Evolutionary conservation across 345 rosid species (phyloP), one percentile per base, ranked within the genome.

Genomic region (Durio zibethinus): DNA sequence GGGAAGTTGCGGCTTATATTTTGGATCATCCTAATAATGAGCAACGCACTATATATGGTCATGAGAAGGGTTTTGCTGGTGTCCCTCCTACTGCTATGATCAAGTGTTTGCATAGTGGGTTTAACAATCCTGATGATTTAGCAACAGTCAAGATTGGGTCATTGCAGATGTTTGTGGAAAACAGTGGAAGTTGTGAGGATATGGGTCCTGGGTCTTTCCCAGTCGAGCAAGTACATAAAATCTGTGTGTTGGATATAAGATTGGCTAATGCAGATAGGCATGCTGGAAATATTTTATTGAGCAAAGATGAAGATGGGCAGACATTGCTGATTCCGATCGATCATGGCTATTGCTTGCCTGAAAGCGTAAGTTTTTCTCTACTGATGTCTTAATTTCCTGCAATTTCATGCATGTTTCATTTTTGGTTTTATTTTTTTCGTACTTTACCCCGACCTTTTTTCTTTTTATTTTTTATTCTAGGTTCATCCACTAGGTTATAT

Each of bases 301-400:
- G 83, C 71, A 87, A 83, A 70, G 88, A 87, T 72, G 85, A 83
- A 61, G 81, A 85, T 7, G 94, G 91, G 23, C 78, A 75, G 4
- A 76, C 76, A 25, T 83, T 75, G 79, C 88, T 94, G 76, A 80
- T 86, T 77, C 98, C 98, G 16, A 91, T 94, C 38, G 97, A 94
- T 78, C 98, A 94, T 85, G 98, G 98, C n/a, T 94, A 94, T 78
- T 92, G 97, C 85, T 83, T 94, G 82, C 98, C 98, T 61, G 91
- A 91, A 75, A 92, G 83, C 21, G 98, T 94, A 79, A 90, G 96
- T 31, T 0, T 0, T 76, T 4, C 45, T 45, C 16, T 42, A 25
- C 40, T 70, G 2, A 16, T 65, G 11, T 72, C 68, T 4, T 61
- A n/a, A 56, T 43, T 63, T 47, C 40, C 40, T 27, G 40, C 40